phyloP scores from a whole-genome alignment of 73 alveolate species.

The Paramecium octaurelia region DNA sequence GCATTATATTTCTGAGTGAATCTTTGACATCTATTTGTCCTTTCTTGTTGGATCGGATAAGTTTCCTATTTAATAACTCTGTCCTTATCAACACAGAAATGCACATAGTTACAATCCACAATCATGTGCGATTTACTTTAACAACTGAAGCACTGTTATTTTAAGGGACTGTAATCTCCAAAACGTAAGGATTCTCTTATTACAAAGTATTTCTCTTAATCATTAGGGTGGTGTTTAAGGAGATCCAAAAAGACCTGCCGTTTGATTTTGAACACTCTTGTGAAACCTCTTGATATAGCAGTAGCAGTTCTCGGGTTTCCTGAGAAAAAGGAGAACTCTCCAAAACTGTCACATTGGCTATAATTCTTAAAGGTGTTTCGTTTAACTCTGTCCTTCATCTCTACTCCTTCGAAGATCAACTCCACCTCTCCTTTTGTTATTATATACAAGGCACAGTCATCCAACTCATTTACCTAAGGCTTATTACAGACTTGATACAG shows the following conservation, averaged over 20 bases:
- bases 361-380: constrained; percentile 61
- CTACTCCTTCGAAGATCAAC: constrained; percentile 59
- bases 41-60: neutral
- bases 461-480: constrained; percentile 60
- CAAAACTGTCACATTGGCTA: constrained; percentile 69
- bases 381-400: neutral
- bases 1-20: neutral
- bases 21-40: neutral
- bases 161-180: constrained; percentile 45
- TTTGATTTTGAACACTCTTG: constrained; percentile 66
- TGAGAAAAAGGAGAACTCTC: constrained; percentile 80
- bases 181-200: constrained; percentile 52
- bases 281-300: constrained; percentile 75
- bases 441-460: constrained; percentile 70
- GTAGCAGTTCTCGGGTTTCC: constrained; percentile 77
- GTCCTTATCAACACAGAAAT: constrained; percentile 14
- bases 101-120: constrained; percentile 16
- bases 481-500: neutral
- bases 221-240: constrained; percentile 64
- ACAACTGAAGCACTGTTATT: constrained; percentile 74
- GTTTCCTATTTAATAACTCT: neutral
- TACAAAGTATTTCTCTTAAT: constrained; percentile 55
- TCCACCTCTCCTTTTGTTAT: constrained; percentile 75
- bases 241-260: constrained; percentile 54
- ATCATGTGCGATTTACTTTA: constrained; percentile 67